Conservation (phyloP, 2,329 filamentous ascomycete species). For the Penicillium digitatum region DNA sequence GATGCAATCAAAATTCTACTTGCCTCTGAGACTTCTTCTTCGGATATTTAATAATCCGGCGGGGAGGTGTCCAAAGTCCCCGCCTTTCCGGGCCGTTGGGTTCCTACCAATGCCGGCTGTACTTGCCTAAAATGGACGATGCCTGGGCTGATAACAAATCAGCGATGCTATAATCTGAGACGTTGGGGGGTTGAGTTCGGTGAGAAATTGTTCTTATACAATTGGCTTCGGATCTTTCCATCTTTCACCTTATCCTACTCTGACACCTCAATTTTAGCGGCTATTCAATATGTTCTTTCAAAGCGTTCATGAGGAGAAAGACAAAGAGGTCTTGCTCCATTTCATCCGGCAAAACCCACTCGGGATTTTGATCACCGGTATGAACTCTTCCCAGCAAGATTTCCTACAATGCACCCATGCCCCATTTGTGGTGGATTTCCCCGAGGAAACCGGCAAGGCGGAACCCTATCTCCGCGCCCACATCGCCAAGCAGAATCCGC, state of each 20-base stretch:
- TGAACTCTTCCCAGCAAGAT: slow-evolving; percentile 14
- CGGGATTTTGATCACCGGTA: slow-evolving; percentile 13
- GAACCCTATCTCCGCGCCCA: slow-evolving; percentile 54
- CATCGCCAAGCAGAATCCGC: slow-evolving; percentile 60
- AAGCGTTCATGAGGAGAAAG: slow-evolving; percentile 12
- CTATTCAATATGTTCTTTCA: slow-evolving; percentile 12
- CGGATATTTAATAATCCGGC: background rate
- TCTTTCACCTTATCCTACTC: background rate
- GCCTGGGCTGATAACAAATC: slow-evolving; percentile 1
- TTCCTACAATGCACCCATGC: slow-evolving; percentile 17
- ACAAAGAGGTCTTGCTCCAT: slow-evolving; percentile 13
- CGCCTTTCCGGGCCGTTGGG: background rate
- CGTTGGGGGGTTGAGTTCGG: background rate
- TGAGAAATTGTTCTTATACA: background rate
- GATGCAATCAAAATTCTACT: background rate
- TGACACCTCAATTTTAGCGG: background rate
- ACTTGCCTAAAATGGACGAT: slow-evolving; percentile 1
- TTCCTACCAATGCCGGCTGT: background rate
- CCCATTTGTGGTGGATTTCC: slow-evolving; percentile 11
- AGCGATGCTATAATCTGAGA: background rate
- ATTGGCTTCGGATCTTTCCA: background rate
- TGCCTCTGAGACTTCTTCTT: background rate
- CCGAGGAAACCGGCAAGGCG: slow-evolving; percentile 8
- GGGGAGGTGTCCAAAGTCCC: background rate
- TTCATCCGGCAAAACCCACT: slow-evolving; percentile 15